Conservation (phyloP, 1,284 basidiomycete species). For the Lentinus polychrous region DNA sequence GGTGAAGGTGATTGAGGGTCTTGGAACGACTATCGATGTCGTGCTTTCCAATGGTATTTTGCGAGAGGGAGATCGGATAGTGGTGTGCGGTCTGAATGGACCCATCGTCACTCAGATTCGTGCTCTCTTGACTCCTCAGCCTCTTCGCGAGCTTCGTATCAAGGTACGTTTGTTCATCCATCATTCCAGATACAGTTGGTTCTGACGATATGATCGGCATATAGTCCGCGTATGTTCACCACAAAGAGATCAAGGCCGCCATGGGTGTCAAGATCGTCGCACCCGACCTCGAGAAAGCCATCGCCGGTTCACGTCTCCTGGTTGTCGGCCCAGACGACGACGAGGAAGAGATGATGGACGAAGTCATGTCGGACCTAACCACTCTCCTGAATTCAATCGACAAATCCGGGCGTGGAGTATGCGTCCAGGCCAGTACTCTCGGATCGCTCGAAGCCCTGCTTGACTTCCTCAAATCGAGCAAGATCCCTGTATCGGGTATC, state of each 20-base stretch:
- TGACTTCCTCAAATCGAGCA: slow-evolving; percentile 92
- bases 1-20: slow-evolving; percentile 98
- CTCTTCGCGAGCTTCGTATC: slow-evolving; percentile 91
- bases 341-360: slow-evolving; percentile 90
- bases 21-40: slow-evolving; percentile 98
- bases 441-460: slow-evolving; percentile 96
- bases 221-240: slow-evolving; percentile 93
- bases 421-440: slow-evolving; percentile 95
- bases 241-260: slow-evolving; percentile 97
- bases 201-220: slow-evolving; percentile 4
- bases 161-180: slow-evolving; percentile 53
- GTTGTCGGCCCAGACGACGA: slow-evolving; percentile 93
- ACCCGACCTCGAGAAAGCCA: slow-evolving; percentile 97
- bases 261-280: slow-evolving; percentile 96
- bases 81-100: slow-evolving; percentile 96
- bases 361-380: slow-evolving; percentile 96
- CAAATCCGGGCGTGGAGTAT: slow-evolving; percentile 93
- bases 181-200: slow-evolving; percentile 1
- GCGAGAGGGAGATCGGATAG: slow-evolving; percentile 90
- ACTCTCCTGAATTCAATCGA: slow-evolving; percentile 88
- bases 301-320: slow-evolving; percentile 92
- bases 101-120: slow-evolving; percentile 95
- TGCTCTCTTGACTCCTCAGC: slow-evolving; percentile 94
- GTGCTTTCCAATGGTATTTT: slow-evolving; percentile 94
- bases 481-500: slow-evolving; percentile 96